Percentiles rank a stretch among this genome's conserved stretches.
These are phyloP conservation scores for Coelastrella sp. DNA, from an alignment of 139 green algal genomes.

Conservation along the genomic window DNA sequence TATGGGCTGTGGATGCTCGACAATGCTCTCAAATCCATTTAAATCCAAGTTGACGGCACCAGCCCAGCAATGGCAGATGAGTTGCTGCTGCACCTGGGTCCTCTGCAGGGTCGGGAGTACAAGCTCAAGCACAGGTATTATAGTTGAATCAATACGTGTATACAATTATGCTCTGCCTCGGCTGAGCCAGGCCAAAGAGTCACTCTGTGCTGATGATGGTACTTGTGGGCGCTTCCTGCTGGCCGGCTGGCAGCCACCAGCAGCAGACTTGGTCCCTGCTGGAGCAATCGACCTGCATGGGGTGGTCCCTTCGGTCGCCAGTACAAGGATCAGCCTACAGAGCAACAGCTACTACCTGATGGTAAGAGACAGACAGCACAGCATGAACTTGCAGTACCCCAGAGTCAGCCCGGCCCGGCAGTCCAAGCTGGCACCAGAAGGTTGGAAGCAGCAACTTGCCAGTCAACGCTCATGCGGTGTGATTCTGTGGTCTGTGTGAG, in stretches of 20 bases:
- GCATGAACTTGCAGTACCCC: no score
- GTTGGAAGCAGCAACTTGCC: no score
- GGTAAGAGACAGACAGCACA: neutral
- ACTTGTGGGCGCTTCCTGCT: constrained; percentile 46
- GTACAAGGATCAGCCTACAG: constrained; percentile 3
- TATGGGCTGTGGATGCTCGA: no score
- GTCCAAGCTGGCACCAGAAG: no score
- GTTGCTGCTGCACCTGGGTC: no score
- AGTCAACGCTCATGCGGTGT: neutral
- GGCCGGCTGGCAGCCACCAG: constrained; percentile 5
- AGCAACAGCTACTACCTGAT: constrained; percentile 32
- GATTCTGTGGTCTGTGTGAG: neutral
- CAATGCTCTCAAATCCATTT: no score
- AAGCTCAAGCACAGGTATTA: neutral
- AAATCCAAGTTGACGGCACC: no score
- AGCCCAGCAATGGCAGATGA: no score
- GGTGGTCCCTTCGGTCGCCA: neutral
- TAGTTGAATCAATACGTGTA: constrained; percentile 8
- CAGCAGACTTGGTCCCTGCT: neutral
- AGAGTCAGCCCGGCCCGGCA: no score
- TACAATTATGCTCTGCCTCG: constrained; percentile 60
- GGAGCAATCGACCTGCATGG: constrained; percentile 5
- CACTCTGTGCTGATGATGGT: constrained; percentile 24
- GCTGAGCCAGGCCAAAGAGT: constrained; percentile 25
- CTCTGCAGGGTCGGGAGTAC: neutral